Evolutionary conservation across 2,329 filamentous ascomycete genomes (phyloP), one percentile per base, ranked within the genome.

Genomic region (Daldinia eschscholtzii): DNA sequence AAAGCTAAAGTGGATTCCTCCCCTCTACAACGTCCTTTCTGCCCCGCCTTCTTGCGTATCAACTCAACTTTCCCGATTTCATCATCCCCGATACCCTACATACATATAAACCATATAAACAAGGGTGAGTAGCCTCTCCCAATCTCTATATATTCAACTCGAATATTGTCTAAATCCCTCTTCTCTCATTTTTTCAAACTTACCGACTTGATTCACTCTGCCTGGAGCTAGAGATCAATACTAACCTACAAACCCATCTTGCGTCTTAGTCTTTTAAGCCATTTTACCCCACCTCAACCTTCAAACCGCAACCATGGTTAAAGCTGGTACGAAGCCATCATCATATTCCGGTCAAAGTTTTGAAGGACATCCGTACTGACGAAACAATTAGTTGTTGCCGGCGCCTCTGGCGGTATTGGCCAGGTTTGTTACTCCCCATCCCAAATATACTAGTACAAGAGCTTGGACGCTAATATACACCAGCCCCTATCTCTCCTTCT

Each of bases 391-490:
- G 88, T 90, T 80, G 95, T 99, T 86, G 94, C 96, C 84, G 96
- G 96, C 84, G 96, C 95, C 81, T 91, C 95, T 82, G 96, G 96
- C 85, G 96, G 96, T 86, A 99, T 99, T 90, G 96, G 95, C 83
- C 95, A 98, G 91, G 94, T 97, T 81, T 77, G 85, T 80, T 44
- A 53, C 60, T 48, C 41, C 33, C 58, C 39, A n/a, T 59, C 50
- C 50, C 4, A 42, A 61, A 57, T 23, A 57, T 33, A 18, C 10
- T 48, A 55, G 58, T 4, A 48, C 39, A 64, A 65, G 52, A 65
- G 50, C 57, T 50, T 60, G 3, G n/a, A 64, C 71, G 50, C 72
- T 74, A 53, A 76, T 65, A 33, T 46, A 30, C 58, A 37, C 52
- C 79, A 98, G 94, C 96, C 96, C 76, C 88, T 99, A 78, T 99